Evolutionary conservation across 2,329 filamentous ascomycete genomes (phyloP).

Genomic region (Cytospora paraplurivora): DNA sequence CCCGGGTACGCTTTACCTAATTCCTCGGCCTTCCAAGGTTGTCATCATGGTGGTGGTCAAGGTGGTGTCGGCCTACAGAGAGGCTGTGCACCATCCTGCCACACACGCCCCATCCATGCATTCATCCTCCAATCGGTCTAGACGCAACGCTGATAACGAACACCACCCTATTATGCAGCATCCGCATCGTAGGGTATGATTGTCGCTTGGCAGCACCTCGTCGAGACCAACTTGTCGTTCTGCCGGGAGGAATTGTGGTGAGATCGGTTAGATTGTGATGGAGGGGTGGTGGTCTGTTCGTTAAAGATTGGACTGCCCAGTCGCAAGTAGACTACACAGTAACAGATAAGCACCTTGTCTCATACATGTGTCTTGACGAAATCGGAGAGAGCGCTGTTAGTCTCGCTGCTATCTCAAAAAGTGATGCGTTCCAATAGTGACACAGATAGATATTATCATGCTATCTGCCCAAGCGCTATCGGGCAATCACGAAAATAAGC

Average conservation of each 20-base stretch:
- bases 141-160: not conserved
- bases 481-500: conserved; percentile 11
- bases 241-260: not conserved
- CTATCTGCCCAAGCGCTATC: not conserved
- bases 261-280: not conserved
- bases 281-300: too few species aligned
- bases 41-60: too few species aligned
- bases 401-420: too few species aligned
- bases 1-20: conserved; percentile 2
- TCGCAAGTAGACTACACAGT: not conserved
- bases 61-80: conserved; percentile 8
- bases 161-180: not conserved
- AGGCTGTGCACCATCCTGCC: conserved; percentile 20
- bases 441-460: too few species aligned
- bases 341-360: too few species aligned
- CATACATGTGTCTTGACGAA: too few species aligned
- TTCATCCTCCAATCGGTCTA: not conserved
- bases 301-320: not conserved
- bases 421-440: too few species aligned
- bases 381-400: too few species aligned
- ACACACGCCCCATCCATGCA: not conserved
- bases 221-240: not conserved
- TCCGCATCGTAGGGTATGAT: not conserved
- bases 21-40: conserved; percentile 1
- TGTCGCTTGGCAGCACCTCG: not conserved